Conservation (phyloP, 257 asterid species). For the Solanum commersonii region DNA sequence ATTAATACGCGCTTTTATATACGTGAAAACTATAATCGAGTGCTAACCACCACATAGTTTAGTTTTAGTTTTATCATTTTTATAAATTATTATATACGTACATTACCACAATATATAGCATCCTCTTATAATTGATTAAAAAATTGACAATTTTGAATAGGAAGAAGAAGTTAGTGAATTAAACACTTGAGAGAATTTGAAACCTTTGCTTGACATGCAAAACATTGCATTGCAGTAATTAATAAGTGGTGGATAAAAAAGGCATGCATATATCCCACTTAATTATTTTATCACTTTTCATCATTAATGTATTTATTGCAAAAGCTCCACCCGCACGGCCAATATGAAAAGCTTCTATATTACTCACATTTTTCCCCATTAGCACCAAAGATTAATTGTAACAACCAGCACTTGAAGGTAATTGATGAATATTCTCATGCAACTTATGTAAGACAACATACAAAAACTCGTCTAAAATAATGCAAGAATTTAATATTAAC, state of each 20-base stretch:
- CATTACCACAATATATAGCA: not conserved
- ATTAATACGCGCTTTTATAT: not conserved
- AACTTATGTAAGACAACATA: not conserved
- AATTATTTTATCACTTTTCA: constrained; percentile 2
- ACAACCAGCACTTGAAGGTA: not conserved
- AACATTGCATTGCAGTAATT: not conserved
- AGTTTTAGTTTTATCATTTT: not conserved
- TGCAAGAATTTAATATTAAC: no score
- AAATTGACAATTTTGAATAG: not conserved
- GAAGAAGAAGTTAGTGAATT: not conserved
- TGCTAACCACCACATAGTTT: not conserved
- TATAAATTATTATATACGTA: not conserved
- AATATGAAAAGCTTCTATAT: not conserved
- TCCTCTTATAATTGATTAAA: not conserved
- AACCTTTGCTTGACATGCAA: constrained; percentile 9
- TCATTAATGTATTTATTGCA: not conserved
- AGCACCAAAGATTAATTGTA: not conserved
- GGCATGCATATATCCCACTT: not conserved
- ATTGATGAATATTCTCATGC: not conserved
- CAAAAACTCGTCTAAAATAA: not conserved
- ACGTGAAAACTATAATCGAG: not conserved
- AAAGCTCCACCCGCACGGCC: constrained; percentile 9
- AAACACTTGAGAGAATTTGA: not conserved
- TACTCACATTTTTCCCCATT: not conserved
- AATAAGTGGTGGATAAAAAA: not conserved